These are phyloP conservation scores for Staphylotrichum longicolle DNA, from an alignment of 495 filamentous ascomycete genomes.

Conservation along the genomic window DNA sequence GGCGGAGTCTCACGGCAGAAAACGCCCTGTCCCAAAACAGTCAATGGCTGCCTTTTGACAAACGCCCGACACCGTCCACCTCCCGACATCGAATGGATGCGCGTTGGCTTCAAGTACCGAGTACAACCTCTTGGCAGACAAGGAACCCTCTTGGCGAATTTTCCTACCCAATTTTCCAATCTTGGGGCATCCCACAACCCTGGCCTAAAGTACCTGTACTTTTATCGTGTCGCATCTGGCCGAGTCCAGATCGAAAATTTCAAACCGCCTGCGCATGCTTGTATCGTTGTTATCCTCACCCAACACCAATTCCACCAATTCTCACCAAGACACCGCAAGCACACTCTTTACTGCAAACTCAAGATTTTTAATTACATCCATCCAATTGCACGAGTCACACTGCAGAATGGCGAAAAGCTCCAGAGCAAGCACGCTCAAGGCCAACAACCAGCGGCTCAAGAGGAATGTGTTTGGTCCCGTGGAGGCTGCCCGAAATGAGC, in stretches of 20 bases:
- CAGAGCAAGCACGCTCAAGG: constrained; percentile 70
- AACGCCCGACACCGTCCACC: not conserved
- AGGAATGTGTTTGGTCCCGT: constrained; percentile 74
- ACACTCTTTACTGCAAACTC: not conserved
- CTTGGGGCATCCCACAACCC: not conserved
- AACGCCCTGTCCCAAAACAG: constrained; percentile 4
- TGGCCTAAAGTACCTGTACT: constrained; percentile 4
- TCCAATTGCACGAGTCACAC: not conserved
- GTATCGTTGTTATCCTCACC: constrained; percentile 9
- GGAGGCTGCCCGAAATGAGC: constrained; percentile 69
- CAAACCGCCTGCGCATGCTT: constrained; percentile 13
- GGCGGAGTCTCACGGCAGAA: constrained; percentile 35
- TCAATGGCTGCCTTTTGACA: constrained; percentile 17
- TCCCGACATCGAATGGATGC: not conserved
- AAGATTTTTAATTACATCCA: not conserved
- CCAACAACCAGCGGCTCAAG: constrained; percentile 73
- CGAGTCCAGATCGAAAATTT: constrained; percentile 11
- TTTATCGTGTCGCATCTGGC: not conserved
- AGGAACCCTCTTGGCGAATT: not conserved
- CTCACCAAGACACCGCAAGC: not conserved
- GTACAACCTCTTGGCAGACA: not conserved
- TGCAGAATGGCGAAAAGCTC: constrained; percentile 77
- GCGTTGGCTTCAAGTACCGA: not conserved
- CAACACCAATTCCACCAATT: not conserved
- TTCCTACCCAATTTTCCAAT: not conserved